These are phyloP conservation scores for Cynara cardunculus DNA, from an alignment of 129 eudicot species.

Conservation along the genomic window DNA sequence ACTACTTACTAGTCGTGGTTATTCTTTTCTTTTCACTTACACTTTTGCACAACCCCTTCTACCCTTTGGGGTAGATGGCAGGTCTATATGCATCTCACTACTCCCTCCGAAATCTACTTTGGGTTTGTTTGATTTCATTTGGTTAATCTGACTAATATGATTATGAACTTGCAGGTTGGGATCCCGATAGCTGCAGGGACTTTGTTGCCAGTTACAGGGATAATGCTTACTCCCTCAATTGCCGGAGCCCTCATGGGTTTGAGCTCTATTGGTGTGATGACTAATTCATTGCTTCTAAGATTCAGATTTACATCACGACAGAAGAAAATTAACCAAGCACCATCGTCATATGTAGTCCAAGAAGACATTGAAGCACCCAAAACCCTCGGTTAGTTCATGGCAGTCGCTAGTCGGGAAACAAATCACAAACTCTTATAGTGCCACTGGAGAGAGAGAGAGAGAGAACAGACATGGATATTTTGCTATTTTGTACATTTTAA, in stretches of 20 bases:
- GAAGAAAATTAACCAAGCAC: constrained; percentile 18
- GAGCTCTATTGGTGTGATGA: constrained; percentile 91
- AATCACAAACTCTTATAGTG: background rate
- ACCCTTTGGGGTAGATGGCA: background rate
- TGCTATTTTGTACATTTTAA: background rate
- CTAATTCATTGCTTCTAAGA: constrained; percentile 83
- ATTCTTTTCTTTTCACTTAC: no score
- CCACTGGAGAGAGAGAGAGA: background rate
- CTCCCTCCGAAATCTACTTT: background rate
- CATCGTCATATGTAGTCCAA: constrained; percentile 13
- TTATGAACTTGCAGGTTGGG: constrained; percentile 54
- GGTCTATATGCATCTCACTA: background rate
- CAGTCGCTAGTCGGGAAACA: background rate
- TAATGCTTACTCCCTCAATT: constrained; percentile 93
- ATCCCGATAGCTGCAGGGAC: constrained; percentile 93
- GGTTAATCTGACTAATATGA: background rate
- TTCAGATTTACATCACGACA: constrained; percentile 54
- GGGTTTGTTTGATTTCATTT: background rate
- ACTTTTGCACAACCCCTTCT: no score
- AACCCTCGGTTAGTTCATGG: constrained; percentile 13
- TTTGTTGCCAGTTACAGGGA: constrained; percentile 79
- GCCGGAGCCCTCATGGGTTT: constrained; percentile 98
- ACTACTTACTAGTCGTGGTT: no score
- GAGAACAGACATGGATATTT: background rate
- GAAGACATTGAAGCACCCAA: constrained; percentile 50